Evolutionary conservation across 75 land plant genomes (phyloP), one percentile per base, ranked within the genome.

Genomic region (Cupressus sempervirens): DNA sequence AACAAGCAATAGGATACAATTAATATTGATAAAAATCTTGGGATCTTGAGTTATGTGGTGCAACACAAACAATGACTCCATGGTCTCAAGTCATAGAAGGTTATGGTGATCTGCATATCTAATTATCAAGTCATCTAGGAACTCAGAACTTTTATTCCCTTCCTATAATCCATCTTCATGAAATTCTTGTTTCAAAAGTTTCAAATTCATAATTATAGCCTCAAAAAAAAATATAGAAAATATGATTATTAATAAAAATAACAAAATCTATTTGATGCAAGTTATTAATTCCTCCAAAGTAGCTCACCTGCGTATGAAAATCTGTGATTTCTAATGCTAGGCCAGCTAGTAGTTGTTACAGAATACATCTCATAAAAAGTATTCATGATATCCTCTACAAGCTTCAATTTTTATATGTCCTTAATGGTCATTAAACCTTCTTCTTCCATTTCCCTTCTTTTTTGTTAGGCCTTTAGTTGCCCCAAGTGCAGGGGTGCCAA

Each of bases 321-420:
- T 98, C 95, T 58, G 93, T 95, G 35, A 98, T 96, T 93, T 98
- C 98, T 54, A 98, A 96, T 72, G 99, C 94, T 80, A 96, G 93
- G 16, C 99, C 99, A n/a, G n/a, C n/a, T n/a, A 41, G 98, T 96
- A 14, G 95, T 90, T 79, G 99, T 98, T 23, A 94, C 98, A 58
- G 90, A 76, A 85, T 98, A 98, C 97, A 98, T 98, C 87, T 94
- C 95, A 92, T 92, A 93, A 87, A 98, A 98, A 34, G 99, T 98
- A 82, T 93, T 93, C 46, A 92, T 93, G 70, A 98, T 85, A 86
- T 96, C 98, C 84, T 96, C 96, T 80, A 98, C 98, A 76, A 98
- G 95, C 84, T 92, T 92, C 81, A 98, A 89, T 86, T 96, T 97
- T 85, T 96, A 93, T 86, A 94, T 35, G 80, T 93, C 99, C 76